A percentile compares a stretch with the other conserved stretches of the same genome.
Conservation (phyloP, 31 red algal genomes). For the Asparagopsis taxiformis region DNA sequence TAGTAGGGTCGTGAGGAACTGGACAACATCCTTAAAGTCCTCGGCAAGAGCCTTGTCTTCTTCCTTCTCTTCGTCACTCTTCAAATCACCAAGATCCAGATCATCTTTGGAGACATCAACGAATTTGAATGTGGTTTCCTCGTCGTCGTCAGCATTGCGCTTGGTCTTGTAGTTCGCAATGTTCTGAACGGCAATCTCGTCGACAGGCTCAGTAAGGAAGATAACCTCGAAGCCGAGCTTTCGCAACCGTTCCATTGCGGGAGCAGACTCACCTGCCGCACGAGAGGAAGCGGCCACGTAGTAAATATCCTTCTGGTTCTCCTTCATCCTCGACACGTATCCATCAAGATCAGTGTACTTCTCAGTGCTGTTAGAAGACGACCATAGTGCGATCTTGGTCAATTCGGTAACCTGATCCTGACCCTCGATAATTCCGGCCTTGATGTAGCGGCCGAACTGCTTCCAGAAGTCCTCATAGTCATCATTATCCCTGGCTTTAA, state of each 20-base stretch:
- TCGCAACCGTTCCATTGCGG: conserved; percentile 82
- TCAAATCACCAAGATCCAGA: conserved; percentile 67
- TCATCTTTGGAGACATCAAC: conserved; percentile 83
- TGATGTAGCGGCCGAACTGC: conserved; percentile 95
- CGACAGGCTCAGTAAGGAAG: conserved; percentile 86
- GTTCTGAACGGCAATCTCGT: conserved; percentile 90
- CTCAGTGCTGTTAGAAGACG: conserved; percentile 66
- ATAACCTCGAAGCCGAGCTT: conserved; percentile 89
- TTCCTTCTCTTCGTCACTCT: conserved; percentile 70
- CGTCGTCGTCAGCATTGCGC: conserved; percentile 55
- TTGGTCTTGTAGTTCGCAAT: conserved; percentile 64
- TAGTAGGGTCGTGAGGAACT: conserved; percentile 67
- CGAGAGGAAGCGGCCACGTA: conserved; percentile 74
- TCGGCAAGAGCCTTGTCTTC: conserved; percentile 64
- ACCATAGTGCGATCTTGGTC: conserved; percentile 57
- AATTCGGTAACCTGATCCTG: conserved; percentile 67
- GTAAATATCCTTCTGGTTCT: conserved; percentile 86
- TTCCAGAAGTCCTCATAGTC: conserved; percentile 88
- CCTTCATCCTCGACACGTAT: conserved; percentile 92
- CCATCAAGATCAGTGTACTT: conserved; percentile 66
- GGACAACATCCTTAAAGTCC: conserved; percentile 62
- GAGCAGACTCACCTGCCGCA: conserved; percentile 63
- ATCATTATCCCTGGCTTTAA: conserved; percentile 66
- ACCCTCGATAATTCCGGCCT: conserved; percentile 90
- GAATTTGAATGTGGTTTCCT: conserved; percentile 70